Conservation (phyloP, 2,329 filamentous ascomycete genomes). For the Pleomassaria siparia region DNA sequence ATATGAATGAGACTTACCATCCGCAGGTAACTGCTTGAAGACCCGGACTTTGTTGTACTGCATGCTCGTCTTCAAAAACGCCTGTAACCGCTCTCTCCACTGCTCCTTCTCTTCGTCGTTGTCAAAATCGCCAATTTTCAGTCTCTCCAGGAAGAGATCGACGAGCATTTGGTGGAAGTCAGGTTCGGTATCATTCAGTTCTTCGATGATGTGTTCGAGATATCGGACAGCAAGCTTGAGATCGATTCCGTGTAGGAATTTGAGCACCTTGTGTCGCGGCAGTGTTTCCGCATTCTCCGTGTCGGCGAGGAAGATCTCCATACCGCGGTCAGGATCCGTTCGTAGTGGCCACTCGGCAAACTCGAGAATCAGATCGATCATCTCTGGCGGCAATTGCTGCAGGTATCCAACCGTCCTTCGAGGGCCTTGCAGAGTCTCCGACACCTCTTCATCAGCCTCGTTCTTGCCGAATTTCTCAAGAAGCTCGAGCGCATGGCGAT, state of each 20-base stretch:
- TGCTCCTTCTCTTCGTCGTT: conserved; percentile 41
- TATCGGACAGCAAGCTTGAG: conserved; percentile 74
- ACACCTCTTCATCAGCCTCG: conserved; percentile 48
- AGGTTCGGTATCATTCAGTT: conserved; percentile 79
- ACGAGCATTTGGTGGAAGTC: conserved; percentile 86
- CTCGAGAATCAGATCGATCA: conserved; percentile 88
- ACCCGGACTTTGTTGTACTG: conserved; percentile 81
- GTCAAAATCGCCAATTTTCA: conserved; percentile 44
- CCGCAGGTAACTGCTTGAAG: conserved; percentile 74
- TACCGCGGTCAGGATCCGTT: conserved; percentile 71
- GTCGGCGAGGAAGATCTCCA: conserved; percentile 92
- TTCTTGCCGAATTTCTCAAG: conserved; percentile 75
- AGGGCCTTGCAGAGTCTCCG: conserved; percentile 71
- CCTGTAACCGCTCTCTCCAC: conserved; percentile 67
- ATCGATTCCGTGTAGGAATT: conserved; percentile 73
- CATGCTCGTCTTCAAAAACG: conserved; percentile 72
- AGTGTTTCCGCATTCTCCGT: conserved; percentile 92
- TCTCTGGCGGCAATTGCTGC: conserved; percentile 82
- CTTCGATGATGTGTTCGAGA: conserved; percentile 85
- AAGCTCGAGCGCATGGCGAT: conserved; percentile 81
- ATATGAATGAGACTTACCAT: conserved; percentile 60
- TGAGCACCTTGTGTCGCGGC: conserved; percentile 72
- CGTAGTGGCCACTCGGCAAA: conserved; percentile 86
- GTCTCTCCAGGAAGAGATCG: conserved; percentile 65
- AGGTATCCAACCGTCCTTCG: conserved; percentile 84